Evolutionary conservation across 1,284 basidiomycete genomes (phyloP), one percentile per base, ranked within the genome.

Genomic region (Fereydounia khargensis): DNA sequence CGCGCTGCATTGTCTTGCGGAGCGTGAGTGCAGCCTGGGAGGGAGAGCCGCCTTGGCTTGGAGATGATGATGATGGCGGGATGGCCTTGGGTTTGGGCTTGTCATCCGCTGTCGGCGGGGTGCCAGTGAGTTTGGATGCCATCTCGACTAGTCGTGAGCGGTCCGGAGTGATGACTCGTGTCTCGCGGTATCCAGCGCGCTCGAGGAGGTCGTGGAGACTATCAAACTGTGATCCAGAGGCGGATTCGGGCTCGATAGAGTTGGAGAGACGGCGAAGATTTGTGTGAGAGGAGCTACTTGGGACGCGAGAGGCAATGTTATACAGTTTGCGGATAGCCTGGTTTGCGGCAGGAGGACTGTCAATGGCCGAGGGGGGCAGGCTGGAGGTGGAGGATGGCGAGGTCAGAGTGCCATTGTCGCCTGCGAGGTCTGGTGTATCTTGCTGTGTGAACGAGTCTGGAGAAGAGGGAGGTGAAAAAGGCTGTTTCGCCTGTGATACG

Each of bases 111-210:
- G 31, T 3, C 11, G 47, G 53, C 9, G 47, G 50, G 10, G 50
- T 47, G n/a, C 36, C 42, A 28, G 41, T 35, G 40, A 46, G 48
- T 14, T 43, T 47, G 35, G 54, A 47, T 33, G 48, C 52, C 53
- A 57, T 62, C 35, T 30, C 41, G 27, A 42, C 47, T 5, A 52
- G 35, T n/a, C 46, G 39, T 20, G 48, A 39, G 11, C 47, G 47
- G 17, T 57, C 53, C 2, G 70, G 70, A 0, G 70, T 72, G 47
- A 73, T 47, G 24, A 73, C 55, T 21, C 70, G 55, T n/a, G 68
- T 71, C 43, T 73, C 70, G 35, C 70, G 68, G 61, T 73, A 73
- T 10, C 70, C 70, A 3, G 70, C 69, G 32, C 59, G 39, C 38
- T 70, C 65, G 19, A 73, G 59, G 3, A 73, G 54, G 18, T 71